phyloP scores from a whole-genome alignment of 2,329 filamentous ascomycete genomes.

The Cordyceps cicadae region DNA sequence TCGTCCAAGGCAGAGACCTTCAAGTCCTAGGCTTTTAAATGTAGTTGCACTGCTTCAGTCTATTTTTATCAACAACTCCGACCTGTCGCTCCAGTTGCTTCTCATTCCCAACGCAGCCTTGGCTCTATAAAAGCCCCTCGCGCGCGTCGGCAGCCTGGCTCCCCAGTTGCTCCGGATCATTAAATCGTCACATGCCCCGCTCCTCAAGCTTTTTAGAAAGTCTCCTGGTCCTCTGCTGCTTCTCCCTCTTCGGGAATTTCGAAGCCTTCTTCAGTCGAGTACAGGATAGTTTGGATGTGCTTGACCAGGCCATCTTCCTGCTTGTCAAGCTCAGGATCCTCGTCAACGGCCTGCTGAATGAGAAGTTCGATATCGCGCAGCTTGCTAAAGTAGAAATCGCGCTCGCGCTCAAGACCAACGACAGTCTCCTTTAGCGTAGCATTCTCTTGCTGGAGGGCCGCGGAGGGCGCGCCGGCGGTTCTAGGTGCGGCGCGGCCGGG shows the following conservation, averaged over 20 bases:
- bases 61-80: background rate
- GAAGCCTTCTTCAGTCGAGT: constrained; percentile 90
- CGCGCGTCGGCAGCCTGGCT: background rate
- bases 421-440: constrained; percentile 89
- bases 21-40: constrained; percentile 3
- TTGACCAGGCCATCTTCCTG: constrained; percentile 87
- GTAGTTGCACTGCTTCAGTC: constrained; percentile 8
- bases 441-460: constrained; percentile 78
- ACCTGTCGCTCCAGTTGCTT: background rate
- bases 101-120: background rate
- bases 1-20: background rate
- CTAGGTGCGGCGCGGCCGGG: constrained; percentile 40
- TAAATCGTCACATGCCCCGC: constrained; percentile 5
- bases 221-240: constrained; percentile 68
- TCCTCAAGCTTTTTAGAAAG: constrained; percentile 43
- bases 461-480: constrained; percentile 49
- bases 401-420: constrained; percentile 85
- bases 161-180: constrained; percentile 1
- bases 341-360: constrained; percentile 86
- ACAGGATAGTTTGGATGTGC: constrained; percentile 92
- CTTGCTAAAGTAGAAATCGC: constrained; percentile 99
- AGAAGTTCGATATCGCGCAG: constrained; percentile 92
- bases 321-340: constrained; percentile 87
- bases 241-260: constrained; percentile 80
- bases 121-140: background rate